Base-by-base conservation (phyloP, 371 early-diverging fungal species). In the Synchytrium microbalum region DNA sequence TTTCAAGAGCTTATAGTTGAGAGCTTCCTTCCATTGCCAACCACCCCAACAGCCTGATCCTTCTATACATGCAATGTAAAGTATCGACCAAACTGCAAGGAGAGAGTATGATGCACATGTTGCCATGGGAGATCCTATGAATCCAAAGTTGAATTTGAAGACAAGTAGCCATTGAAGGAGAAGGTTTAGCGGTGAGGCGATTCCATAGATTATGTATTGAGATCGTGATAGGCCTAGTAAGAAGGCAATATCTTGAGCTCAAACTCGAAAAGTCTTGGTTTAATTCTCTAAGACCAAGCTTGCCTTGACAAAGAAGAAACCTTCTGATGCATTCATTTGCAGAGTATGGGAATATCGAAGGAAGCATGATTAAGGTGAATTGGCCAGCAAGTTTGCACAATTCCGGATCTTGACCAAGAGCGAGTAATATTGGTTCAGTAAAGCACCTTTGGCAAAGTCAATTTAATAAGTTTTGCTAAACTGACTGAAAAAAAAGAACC, bases 201-300 rank as follows among this genome's bases (percentile, higher is more conserved):
- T 75, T 51, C 86, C 53, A 62, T 88, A 76, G 5, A 91, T 84
- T 64, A 73, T 80, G 27, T 92, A 87, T 23, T 83, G 79, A 1
- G 92, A 92, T 27, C 85, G 78, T 91, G 92, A 91, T 68, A 88
- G 75, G 2, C 89, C 88, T n/a, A n/a, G n/a, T n/a, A n/a, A n/a
- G n/a, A n/a, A n/a, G n/a, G n/a, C n/a, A n/a, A n/a, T n/a, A n/a
- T n/a, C n/a, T n/a, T n/a, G n/a, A n/a, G n/a, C n/a, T n/a, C n/a
- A n/a, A n/a, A n/a, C n/a, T n/a, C n/a, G n/a, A n/a, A n/a, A n/a
- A n/a, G n/a, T n/a, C n/a, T n/a, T n/a, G n/a, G n/a, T n/a, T n/a
- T n/a, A n/a, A n/a, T n/a, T n/a, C n/a, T n/a, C n/a, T n/a, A n/a
- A n/a, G 72, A 65, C 5, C 58, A 5, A 28, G 32, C 66, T 33